Evolutionary conservation across 768 basidiomycete species (phyloP).

Genomic region (Chalciporus pseudorubinellus): DNA sequence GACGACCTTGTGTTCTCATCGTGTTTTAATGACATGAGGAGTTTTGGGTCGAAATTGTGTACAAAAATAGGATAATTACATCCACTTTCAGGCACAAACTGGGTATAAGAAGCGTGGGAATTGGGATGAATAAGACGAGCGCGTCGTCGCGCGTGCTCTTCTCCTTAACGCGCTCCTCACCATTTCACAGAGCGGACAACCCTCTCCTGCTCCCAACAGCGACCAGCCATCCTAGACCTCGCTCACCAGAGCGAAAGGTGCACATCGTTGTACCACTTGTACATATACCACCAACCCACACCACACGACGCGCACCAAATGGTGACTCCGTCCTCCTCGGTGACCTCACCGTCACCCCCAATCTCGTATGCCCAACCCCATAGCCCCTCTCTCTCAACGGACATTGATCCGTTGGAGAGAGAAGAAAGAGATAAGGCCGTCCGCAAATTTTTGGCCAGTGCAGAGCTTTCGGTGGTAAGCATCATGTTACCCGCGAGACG

Average conservation of each 20-base stretch:
- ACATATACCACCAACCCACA: slow-evolving; percentile 11
- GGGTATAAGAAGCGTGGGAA: slow-evolving; percentile 33
- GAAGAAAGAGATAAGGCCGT: slow-evolving; percentile 67
- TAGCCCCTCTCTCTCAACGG: slow-evolving; percentile 40
- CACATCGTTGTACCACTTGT: slow-evolving; percentile 17
- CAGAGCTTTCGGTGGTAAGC: slow-evolving; percentile 79
- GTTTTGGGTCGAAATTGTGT: slow-evolving; percentile 7
- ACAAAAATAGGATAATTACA: slow-evolving; percentile 13
- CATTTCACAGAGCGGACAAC: slow-evolving; percentile 39
- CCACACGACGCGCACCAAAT: slow-evolving; percentile 42
- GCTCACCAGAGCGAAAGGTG: slow-evolving; percentile 10
- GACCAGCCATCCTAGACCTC: slow-evolving; percentile 20
- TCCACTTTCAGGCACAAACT: slow-evolving; percentile 20
- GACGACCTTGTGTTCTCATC: slow-evolving; percentile 10
- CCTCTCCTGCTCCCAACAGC: slow-evolving; percentile 31
- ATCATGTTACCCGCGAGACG: slow-evolving; percentile 39
- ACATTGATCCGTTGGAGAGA: slow-evolving; percentile 43
- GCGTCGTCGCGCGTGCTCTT: slow-evolving; percentile 35
- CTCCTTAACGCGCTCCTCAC: slow-evolving; percentile 40
- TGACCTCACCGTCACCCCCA: slow-evolving; percentile 80
- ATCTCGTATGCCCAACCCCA: slow-evolving; percentile 55
- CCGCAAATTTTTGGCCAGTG: slow-evolving; percentile 73
- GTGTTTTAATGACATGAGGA: slow-evolving; percentile 13
- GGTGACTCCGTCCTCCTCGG: slow-evolving; percentile 79
- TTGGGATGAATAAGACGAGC: slow-evolving; percentile 36